A percentile compares a stretch with the other conserved stretches of the same genome.
phyloP scores from a whole-genome alignment of 331 rosid species.

The Rosa hybrid region DNA sequence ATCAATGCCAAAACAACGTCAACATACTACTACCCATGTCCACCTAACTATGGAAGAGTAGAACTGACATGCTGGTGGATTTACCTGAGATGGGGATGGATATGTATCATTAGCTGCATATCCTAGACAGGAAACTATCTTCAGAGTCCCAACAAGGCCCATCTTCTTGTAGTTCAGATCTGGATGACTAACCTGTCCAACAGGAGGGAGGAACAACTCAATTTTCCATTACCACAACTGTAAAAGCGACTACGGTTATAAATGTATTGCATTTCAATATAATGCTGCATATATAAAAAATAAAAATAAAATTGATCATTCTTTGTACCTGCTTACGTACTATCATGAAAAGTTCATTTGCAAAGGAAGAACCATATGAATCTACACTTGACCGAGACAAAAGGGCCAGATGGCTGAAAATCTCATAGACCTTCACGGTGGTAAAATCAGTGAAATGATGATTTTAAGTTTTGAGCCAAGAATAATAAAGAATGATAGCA shows the following conservation, averaged over 20 bases:
- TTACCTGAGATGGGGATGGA: conserved; percentile 32
- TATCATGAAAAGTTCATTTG: conserved; percentile 44
- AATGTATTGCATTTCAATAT: background rate
- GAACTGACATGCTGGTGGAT: conserved; percentile 1
- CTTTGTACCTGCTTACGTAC: conserved; percentile 41
- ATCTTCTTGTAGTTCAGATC: conserved; percentile 43
- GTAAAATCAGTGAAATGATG: conserved; percentile 21
- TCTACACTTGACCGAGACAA: conserved; percentile 30
- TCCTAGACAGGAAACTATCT: conserved; percentile 41
- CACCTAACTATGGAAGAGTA: conserved; percentile 4
- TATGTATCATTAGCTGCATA: conserved; percentile 24
- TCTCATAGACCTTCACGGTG: conserved; percentile 40
- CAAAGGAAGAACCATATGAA: conserved; percentile 35
- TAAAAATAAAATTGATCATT: background rate
- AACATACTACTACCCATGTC: background rate
- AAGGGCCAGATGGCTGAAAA: conserved; percentile 41
- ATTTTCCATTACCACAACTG: background rate
- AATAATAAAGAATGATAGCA: conserved; percentile 6
- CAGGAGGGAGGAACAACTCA: conserved; percentile 16
- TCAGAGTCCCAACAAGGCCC: conserved; percentile 46
- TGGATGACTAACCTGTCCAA: conserved; percentile 34
- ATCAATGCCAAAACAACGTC: background rate
- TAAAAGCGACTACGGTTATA: background rate
- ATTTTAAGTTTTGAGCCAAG: conserved; percentile 4
- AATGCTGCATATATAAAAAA: background rate